Conservation (phyloP, 1,284 basidiomycete genomes). For the Thecaphora frezii region DNA sequence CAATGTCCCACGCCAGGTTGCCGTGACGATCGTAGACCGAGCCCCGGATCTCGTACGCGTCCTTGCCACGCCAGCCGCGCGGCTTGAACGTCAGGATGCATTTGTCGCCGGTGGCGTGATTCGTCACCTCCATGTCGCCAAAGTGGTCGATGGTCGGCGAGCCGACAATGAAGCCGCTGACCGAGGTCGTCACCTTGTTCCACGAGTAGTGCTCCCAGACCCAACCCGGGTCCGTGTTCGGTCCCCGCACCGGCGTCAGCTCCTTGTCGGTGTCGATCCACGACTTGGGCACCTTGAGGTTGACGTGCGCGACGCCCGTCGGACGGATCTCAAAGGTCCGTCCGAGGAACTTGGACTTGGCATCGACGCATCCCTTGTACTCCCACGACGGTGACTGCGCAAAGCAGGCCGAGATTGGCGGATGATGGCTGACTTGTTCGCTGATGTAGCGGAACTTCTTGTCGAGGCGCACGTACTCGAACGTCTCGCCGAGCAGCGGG, state of each 20-base stretch:
- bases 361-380: constrained; percentile 71
- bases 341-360: constrained; percentile 63
- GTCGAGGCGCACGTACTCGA: constrained; percentile 86
- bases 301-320: constrained; percentile 87
- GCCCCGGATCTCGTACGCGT: constrained; percentile 89
- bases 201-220: constrained; percentile 76
- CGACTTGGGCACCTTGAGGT: constrained; percentile 67
- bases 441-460: constrained; percentile 81
- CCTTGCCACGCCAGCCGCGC: constrained; percentile 86
- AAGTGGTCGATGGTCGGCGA: constrained; percentile 95
- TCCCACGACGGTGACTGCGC: constrained; percentile 85
- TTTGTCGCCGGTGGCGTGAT: constrained; percentile 87
- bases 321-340: constrained; percentile 95
- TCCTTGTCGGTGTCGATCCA: constrained; percentile 37
- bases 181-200: constrained; percentile 70
- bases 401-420: constrained; percentile 88
- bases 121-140: constrained; percentile 85
- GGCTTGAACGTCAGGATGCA: constrained; percentile 94
- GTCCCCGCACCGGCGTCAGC: constrained; percentile 16
- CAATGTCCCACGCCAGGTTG: constrained; percentile 79
- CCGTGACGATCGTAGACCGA: constrained; percentile 73
- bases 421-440: constrained; percentile 94
- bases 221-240: constrained; percentile 8
- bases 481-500: constrained; percentile 74
- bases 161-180: constrained; percentile 88